Base-by-base conservation (phyloP, 176 grass and related monocot species). In the Juncus inflexus region DNA sequence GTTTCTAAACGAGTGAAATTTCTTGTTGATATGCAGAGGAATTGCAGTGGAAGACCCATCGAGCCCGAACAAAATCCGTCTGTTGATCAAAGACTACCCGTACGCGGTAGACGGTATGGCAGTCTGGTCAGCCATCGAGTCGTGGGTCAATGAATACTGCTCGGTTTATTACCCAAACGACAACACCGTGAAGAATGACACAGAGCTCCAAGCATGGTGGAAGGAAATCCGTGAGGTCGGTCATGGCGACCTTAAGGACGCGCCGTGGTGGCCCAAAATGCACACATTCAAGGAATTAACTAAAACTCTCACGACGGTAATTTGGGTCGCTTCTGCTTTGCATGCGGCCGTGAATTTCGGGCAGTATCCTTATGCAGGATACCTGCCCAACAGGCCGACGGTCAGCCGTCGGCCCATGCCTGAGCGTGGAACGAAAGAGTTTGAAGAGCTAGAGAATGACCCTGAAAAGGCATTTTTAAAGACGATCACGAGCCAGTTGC, bases 261-360 rank as follows among this genome's bases (percentile, higher is more conserved):
- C 68, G 7, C 35, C 70, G 1, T 95, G 91, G 91, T 95, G 91
- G 91, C 81, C 78, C 9, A 80, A 38, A 60, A 95, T 90, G 91
- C 55, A 76, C 14, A 87, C 78, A 2, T 62, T 90, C 0, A 15
- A 63, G 7, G 81, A 95, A 66, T 68, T 95, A n/a, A 77, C 67
- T 40, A 79, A 76, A 62, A 19, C 84, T n/a, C 87, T 80, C 81
- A 74, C 81, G 9, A 92, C 78, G 75, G 77, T 92, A 58, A 87
- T 92, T 61, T 92, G 89, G 89, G 54, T 87, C 10, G 84, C 84
- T 2, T 92, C 84, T 11, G 89, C 89, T 45, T 78, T 87, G 42
- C 89, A 92, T 52, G 89, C 89, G 0, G 89, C 89, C 9, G 81
- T 92, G 15, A 92, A 92, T 74, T 92, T 92, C 12, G 89, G 89